These are phyloP conservation scores for Trypanosoma scelopori DNA, from an alignment of 208 protist genomes.

Conservation along the genomic window DNA sequence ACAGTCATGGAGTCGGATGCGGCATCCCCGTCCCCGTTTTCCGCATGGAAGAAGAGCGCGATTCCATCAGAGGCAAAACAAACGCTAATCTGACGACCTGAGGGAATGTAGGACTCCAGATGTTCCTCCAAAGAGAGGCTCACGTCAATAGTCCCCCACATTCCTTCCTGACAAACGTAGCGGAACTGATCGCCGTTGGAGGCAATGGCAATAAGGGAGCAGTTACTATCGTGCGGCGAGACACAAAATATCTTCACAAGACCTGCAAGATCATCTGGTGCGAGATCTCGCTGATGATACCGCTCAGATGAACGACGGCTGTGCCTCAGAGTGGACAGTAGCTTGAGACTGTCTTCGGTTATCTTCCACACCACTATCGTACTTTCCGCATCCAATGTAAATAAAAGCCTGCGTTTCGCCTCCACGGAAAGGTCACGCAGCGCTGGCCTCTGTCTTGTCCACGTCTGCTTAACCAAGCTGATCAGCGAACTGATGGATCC, in stretches of 20 bases:
- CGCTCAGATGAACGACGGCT: constrained; percentile 20
- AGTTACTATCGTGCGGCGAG: constrained; percentile 63
- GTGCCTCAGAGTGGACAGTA: constrained; percentile 45
- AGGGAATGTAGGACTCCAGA: constrained; percentile 47
- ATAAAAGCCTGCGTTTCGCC: constrained; percentile 49
- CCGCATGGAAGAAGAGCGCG: constrained; percentile 34
- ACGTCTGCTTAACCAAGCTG: constrained; percentile 48
- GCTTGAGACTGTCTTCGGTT: constrained; percentile 43
- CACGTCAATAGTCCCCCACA: constrained; percentile 35
- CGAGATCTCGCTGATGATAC: constrained; percentile 14
- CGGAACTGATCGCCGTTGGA: constrained; percentile 83
- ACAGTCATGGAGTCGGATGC: constrained; percentile 57
- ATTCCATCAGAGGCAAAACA: constrained; percentile 67
- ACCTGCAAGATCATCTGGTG: constrained; percentile 1
- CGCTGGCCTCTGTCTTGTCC: constrained; percentile 46
- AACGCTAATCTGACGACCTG: constrained; percentile 53
- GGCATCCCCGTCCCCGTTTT: constrained; percentile 29
- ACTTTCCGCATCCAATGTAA: constrained; percentile 71
- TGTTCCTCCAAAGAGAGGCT: constrained; percentile 51
- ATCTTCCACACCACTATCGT: constrained; percentile 72
- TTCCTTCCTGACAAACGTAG: constrained; percentile 64
- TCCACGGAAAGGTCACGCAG: constrained; percentile 79
- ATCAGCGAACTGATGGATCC: constrained; percentile 53
- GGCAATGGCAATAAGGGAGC: constrained; percentile 61
- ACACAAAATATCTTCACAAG: constrained; percentile 74